Evolutionary conservation across 495 filamentous ascomycete genomes (phyloP).

Genomic region (Penicillium riverlandense): DNA sequence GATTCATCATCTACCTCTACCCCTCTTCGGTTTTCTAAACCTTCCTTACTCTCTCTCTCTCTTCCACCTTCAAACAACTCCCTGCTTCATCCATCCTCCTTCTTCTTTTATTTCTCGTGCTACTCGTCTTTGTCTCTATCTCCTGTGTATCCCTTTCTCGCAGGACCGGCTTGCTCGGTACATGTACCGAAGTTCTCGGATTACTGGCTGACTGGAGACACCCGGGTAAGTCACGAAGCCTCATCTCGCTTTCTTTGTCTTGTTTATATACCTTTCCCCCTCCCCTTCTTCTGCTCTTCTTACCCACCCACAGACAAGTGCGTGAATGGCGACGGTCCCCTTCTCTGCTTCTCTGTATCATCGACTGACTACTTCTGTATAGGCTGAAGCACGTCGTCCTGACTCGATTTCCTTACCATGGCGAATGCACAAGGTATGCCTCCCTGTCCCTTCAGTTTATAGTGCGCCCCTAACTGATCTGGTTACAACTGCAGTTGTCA

Average conservation of each 20-base stretch:
- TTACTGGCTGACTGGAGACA: conserved; percentile 3
- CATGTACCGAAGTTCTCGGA: not conserved
- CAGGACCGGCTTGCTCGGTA: not conserved
- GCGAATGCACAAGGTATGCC: conserved; percentile 14
- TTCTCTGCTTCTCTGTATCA: not conserved
- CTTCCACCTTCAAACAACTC: conserved; percentile 1
- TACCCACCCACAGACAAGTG: too few relatives aligned
- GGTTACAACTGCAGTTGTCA: conserved; percentile 14
- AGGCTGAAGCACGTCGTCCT: not conserved
- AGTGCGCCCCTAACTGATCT: conserved; percentile 5
- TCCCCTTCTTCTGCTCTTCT: too few relatives aligned
- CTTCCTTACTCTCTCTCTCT: conserved; percentile 7
- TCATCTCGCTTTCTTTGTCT: too few relatives aligned
- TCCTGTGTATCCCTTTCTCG: not conserved
- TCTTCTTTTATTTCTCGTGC: not conserved
- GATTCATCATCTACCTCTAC: conserved; percentile 20
- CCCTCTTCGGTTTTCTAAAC: conserved; percentile 11
- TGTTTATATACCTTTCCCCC: too few relatives aligned
- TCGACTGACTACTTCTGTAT: not conserved
- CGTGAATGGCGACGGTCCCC: too few relatives aligned
- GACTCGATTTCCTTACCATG: conserved; percentile 13
- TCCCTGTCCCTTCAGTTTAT: not conserved
- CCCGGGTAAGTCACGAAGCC: not conserved
- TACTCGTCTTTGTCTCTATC: not conserved
- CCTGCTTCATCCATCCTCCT: not conserved